Percentiles rank a stretch among this genome's conserved stretches.
Evolutionary conservation across 139 green algal species (phyloP).

Genomic region (Eudorina sp.): DNA sequence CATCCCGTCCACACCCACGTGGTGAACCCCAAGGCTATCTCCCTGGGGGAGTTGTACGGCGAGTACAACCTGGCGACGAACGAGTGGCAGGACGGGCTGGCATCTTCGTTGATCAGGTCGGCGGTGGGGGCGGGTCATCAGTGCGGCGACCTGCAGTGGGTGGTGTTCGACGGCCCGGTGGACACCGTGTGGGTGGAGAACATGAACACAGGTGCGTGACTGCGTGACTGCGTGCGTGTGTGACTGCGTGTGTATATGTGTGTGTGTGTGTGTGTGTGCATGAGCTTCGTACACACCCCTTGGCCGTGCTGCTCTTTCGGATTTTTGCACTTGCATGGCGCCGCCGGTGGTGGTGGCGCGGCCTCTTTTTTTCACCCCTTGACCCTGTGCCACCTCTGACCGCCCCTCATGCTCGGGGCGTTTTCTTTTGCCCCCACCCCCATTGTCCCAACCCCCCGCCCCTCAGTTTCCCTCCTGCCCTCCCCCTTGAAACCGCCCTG

Average conservation of each 20-base stretch:
- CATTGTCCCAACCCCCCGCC: not conserved
- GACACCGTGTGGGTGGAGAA: constrained; percentile 91
- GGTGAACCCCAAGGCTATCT: constrained; percentile 90
- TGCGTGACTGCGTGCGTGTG: not conserved
- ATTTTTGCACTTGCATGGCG: no score
- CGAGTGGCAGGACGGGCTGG: constrained; percentile 88
- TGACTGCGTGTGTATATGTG: not conserved
- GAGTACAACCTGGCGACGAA: constrained; percentile 83
- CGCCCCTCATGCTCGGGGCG: not conserved
- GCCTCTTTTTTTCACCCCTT: no score
- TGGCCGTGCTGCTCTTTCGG: no score
- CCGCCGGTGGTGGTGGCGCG: no score
- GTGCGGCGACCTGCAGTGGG: constrained; percentile 76
- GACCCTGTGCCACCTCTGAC: no score
- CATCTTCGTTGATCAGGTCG: constrained; percentile 74
- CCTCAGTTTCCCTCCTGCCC: not conserved
- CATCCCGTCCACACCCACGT: constrained; percentile 63
- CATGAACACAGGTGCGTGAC: constrained; percentile 78
- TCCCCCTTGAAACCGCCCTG: not conserved
- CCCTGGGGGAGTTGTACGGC: constrained; percentile 88
- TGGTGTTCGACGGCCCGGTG: constrained; percentile 90
- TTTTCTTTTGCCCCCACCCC: not conserved
- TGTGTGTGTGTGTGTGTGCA: not conserved
- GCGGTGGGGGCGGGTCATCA: constrained; percentile 50
- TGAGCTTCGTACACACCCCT: no score